Evolutionary conservation across 2,329 filamentous ascomycete species (phyloP), one percentile per base, ranked within the genome.

Genomic region (Venturia pyrina): DNA sequence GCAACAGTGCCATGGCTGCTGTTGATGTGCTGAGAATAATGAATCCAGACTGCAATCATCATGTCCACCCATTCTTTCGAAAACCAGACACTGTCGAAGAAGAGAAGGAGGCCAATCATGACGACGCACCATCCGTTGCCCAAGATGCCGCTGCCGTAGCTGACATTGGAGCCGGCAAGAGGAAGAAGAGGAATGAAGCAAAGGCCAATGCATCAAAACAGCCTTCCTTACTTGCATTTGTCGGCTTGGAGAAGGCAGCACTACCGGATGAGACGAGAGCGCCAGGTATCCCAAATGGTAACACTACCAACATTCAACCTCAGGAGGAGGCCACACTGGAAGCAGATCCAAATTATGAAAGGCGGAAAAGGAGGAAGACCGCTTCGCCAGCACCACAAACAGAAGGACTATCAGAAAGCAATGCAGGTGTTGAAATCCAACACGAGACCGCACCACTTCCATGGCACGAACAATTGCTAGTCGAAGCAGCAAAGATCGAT

Each of bases 61-160:
- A 64, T 53, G 10, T 77, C 62, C 76, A 78, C 68, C 75, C 76
- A 37, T 77, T 78, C 71, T 78, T 78, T 66, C 68, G 32, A 59
- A 59, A 10, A n/a, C 32, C 53, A 59, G 53, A 37, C 19, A n/a
- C 28, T 1, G 1, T 40, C 37, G 21, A 21, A 19, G 32, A 19
- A 37, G 28, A 19, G 53, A 59, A 59, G 1, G 21, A 8, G 46
- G 15, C 3, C 28, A 57, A 34, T 10, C 13, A 57, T 15, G 53
- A 57, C 53, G 28, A 59, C 24, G 28, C 53, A n/a, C 11, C 50
- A 32, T 7, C 50, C 24, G 34, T 56, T 32, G 50, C 28, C 17
- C 50, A 56, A 34, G 32, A 59, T n/a, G 53, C 17, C 17, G 28
- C 53, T 10, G 53, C 19, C 19, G 17, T 59, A n/a, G 53, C 37